Evolutionary conservation across 2,329 filamentous ascomycete genomes (phyloP), one percentile per base, ranked within the genome.

Genomic region (Fusarium circinatum): DNA sequence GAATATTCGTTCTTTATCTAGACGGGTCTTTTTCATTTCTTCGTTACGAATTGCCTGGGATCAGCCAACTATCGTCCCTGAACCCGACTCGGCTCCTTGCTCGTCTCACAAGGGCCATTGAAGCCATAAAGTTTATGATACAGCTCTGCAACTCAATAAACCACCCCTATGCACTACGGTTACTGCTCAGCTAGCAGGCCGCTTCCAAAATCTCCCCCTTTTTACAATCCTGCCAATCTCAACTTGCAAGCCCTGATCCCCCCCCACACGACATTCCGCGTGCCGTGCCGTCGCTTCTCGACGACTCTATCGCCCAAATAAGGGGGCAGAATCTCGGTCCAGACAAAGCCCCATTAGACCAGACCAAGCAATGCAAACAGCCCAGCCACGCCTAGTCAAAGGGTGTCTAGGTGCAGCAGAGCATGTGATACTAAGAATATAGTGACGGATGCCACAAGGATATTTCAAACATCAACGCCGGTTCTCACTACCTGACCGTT

Each of bases 161-260:
- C 34, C 65, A 42, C 48, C 45, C 65, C 34, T 45, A 30, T 64
- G 52, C 55, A 30, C 41, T 38, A 42, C 61, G 51, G 61, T 36
- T 30, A 34, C 66, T 68, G 49, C 47, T 68, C 55, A 58, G 28
- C 60, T 68, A 69, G 65, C 72, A 75, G 65, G 12, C 62, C 66
- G 58, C 47, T 54, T 63, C 28, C 51, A 38, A 18, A 36, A 44
- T 13, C 47, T 42, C 39, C 32, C 55, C 32, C 28, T 36, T 65
- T 62, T 68, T 62, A 47, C 62, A 49, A 68, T 75, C 75, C 69
- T 75, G 68, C 76, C 76, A 77, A 77, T 76, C 76, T 78, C 72
- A 60, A 65, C 63, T 34, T 45, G 55, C 48, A 51, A 62, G 52
- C 28, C 48, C 61, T 48, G 42, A 39, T 28, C 56, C 52, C 65